phyloP scores from a whole-genome alignment of 352 stramenopile genomes.

The Chrysophaeum taylorii region DNA sequence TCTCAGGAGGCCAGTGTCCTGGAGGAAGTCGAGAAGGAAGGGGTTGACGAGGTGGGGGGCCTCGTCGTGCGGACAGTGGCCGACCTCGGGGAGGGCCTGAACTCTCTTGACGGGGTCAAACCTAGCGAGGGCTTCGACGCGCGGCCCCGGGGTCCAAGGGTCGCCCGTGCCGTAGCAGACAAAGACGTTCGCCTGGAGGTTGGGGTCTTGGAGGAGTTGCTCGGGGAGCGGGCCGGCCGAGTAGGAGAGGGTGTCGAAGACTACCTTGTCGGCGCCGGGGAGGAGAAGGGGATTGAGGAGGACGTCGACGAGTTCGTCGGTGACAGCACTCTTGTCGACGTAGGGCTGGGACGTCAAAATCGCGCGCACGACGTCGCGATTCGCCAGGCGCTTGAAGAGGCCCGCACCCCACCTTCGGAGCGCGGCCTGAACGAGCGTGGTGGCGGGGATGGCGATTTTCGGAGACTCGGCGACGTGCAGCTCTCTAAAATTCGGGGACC shows the following conservation, averaged over 20 bases:
- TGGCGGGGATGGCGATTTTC: slow-evolving; percentile 39
- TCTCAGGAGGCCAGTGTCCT: too few species aligned
- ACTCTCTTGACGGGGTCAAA: slow-evolving; percentile 40
- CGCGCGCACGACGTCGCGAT: slow-evolving; percentile 36
- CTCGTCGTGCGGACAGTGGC: slow-evolving; percentile 49
- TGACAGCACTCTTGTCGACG: slow-evolving; percentile 36
- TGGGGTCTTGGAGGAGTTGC: slow-evolving; percentile 24
- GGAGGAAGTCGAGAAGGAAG: slow-evolving; percentile 49
- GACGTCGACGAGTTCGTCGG: slow-evolving; percentile 49
- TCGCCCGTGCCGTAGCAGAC: slow-evolving; percentile 48
- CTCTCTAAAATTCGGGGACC: slow-evolving; percentile 56
- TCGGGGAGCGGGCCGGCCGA: slow-evolving; percentile 52
- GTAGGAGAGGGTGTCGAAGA: slow-evolving; percentile 56
- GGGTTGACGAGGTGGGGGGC: slow-evolving; percentile 47
- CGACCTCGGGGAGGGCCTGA: slow-evolving; percentile 37
- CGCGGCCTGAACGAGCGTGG: slow-evolving; percentile 37
- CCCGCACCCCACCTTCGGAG: slow-evolving; percentile 38
- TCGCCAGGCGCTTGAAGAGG: slow-evolving; percentile 47
- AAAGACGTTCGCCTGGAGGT: slow-evolving; percentile 40
- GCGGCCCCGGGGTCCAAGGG: slow-evolving; percentile 43
- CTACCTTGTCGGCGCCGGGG: slow-evolving; percentile 43
- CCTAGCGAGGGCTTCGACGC: slow-evolving; percentile 40
- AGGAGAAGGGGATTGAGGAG: slow-evolving; percentile 50
- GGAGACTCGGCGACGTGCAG: slow-evolving; percentile 50
- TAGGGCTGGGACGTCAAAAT: slow-evolving; percentile 58